phyloP scores from a whole-genome alignment of 495 filamentous ascomycete species.

The Aspergillus mulundensis region DNA sequence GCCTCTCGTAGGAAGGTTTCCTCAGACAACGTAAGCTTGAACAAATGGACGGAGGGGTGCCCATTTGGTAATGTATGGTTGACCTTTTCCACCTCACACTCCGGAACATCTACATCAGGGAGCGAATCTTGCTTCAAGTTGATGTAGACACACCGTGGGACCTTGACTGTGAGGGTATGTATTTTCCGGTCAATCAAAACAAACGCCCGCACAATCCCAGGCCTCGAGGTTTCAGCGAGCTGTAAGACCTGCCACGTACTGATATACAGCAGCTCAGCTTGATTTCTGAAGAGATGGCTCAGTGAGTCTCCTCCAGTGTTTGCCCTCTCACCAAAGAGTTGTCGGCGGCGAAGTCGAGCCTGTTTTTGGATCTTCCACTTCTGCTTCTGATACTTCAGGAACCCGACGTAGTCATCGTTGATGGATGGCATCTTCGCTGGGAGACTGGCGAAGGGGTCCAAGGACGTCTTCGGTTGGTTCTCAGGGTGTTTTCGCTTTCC shows the following conservation, averaged over 20 bases:
- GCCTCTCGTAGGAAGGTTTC: conserved; percentile 79
- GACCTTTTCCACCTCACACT: conserved; percentile 85
- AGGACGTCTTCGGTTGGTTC: conserved; percentile 53
- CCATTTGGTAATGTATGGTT: conserved; percentile 91
- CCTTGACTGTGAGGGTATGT: conserved; percentile 80
- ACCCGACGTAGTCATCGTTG: conserved; percentile 81
- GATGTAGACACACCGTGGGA: conserved; percentile 83
- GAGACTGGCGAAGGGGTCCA: conserved; percentile 79
- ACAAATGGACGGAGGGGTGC: conserved; percentile 87
- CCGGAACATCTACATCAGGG: conserved; percentile 83
- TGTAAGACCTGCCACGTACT: conserved; percentile 95
- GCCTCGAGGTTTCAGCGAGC: conserved; percentile 70
- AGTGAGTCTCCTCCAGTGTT: conserved; percentile 66
- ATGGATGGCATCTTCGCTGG: conserved; percentile 83
- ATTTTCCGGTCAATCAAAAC: conserved; percentile 92
- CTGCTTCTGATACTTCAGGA: conserved; percentile 92
- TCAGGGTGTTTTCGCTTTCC: conserved; percentile 86
- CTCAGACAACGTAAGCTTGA: conserved; percentile 87
- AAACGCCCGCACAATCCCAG: conserved; percentile 83
- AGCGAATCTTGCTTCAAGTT: conserved; percentile 84
- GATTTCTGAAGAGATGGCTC: conserved; percentile 82
- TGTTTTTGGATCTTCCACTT: conserved; percentile 99
- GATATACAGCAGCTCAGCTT: conserved; percentile 82
- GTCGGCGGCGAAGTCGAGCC: conserved; percentile 77
- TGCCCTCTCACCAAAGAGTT: conserved; percentile 86